Evolutionary conservation across 2,329 filamentous ascomycete species (phyloP), one percentile per base, ranked within the genome.

Genomic region (Sarocladium brachiariae): DNA sequence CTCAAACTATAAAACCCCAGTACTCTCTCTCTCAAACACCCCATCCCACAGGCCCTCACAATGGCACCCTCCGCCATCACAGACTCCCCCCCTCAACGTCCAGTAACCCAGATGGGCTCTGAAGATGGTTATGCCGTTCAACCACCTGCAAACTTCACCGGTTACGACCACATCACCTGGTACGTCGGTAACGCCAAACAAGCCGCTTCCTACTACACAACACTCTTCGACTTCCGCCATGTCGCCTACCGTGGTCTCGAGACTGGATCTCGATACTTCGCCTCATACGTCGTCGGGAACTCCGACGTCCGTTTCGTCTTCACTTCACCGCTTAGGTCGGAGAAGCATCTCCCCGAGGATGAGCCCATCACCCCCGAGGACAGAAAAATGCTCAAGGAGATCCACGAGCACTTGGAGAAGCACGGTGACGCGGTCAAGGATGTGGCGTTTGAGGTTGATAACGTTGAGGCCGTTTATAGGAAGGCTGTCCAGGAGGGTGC

Each of bases 171-270:
- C 69, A 81, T 96, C 51, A 91, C 89, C 58, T 96, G 91, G 91
- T 96, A 89, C 74, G 92, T 96, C 25, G 90, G 91, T 64, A 97
- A 97, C 65, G 91, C 92, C 60, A 96, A 96, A 72, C 91, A 96
- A 74, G 89, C 90, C 2, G 91, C 91, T 34, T 80, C 86, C 13
- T 96, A 89, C 72, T 96, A 96, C 71, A 84, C 86, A 58, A 84
- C 81, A 10, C 86, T 90, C 57, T 90, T 96, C 74, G 91, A 89
- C 51, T 96, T 96, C 73, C 75, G 80, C 61, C 81, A 80, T 18
- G 70, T 96, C 52, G 92, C 92, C 55, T 95, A 96, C 69, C 80
- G 80, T 35, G 92, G 91, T 4, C 82, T 96, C 4, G 91, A 96
- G 69, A 96, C 91, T 1, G 89, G 89, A 55, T 89, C 81, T 56